Conservation (phyloP, 129 eudicot genomes). For the Scalesia atractyloides region DNA sequence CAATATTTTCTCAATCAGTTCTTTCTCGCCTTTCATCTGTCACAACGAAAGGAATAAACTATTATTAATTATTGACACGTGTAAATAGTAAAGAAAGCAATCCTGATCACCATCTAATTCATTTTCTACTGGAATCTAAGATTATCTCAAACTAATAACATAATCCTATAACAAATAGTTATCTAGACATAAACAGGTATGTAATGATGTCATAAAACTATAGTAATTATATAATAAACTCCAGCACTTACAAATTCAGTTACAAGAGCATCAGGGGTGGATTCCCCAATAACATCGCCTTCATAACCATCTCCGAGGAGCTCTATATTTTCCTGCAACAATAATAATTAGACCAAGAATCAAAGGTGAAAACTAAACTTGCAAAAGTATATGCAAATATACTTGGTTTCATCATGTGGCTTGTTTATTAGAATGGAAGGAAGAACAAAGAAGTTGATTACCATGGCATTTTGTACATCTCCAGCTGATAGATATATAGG, state of each 20-base stretch:
- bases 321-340: slow-evolving; percentile 72
- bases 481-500: slow-evolving; percentile 87
- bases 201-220: background rate
- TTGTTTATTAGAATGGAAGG: slow-evolving; percentile 6
- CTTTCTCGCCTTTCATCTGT: slow-evolving; percentile 96
- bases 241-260: slow-evolving; percentile 80
- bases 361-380: background rate
- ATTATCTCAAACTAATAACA: background rate
- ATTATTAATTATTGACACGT: background rate
- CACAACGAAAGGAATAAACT: background rate
- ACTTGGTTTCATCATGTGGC: slow-evolving; percentile 5
- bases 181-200: background rate
- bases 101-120: background rate
- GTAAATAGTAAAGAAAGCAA: background rate
- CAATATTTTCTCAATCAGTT: slow-evolving; percentile 83
- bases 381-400: background rate
- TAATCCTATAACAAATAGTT: background rate
- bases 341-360: background rate
- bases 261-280: slow-evolving; percentile 94
- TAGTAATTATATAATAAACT: background rate
- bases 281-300: slow-evolving; percentile 90
- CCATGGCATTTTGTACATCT: slow-evolving; percentile 53
- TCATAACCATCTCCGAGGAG: slow-evolving; percentile 76
- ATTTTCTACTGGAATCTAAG: background rate
- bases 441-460: slow-evolving; percentile 21